A percentile compares a stretch with the other conserved stretches of the same genome.
phyloP scores from a whole-genome alignment of 805 yeast species.

The Candida tallmaniae region DNA sequence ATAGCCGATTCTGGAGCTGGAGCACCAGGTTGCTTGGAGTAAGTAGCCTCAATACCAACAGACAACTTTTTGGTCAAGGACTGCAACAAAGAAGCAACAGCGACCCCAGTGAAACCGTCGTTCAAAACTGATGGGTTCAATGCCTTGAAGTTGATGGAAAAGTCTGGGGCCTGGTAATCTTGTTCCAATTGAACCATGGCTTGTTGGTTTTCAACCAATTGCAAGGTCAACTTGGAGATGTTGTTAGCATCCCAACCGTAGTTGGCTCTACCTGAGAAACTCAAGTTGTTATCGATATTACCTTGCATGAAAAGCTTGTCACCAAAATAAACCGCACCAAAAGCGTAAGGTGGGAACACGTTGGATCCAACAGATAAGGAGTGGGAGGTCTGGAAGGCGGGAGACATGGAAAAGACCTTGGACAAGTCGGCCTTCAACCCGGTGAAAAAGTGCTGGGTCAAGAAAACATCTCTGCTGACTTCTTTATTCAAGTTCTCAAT shows the following conservation, averaged over 20 bases:
- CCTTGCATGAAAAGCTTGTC: constrained; percentile 88
- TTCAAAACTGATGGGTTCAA: constrained; percentile 80
- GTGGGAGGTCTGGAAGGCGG: constrained; percentile 96
- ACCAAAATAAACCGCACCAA: constrained; percentile 83
- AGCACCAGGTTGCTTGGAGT: constrained; percentile 64
- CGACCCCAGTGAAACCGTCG: constrained; percentile 78
- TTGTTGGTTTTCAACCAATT: constrained; percentile 84
- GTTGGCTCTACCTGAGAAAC: constrained; percentile 84
- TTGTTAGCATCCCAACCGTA: constrained; percentile 82
- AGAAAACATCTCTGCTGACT: constrained; percentile 88
- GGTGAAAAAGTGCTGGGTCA: constrained; percentile 84
- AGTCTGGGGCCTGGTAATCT: constrained; percentile 88
- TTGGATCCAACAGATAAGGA: constrained; percentile 86
- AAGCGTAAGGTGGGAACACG: constrained; percentile 83
- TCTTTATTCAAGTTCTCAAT: constrained; percentile 91
- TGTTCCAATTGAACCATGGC: constrained; percentile 95
- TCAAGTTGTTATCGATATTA: constrained; percentile 79
- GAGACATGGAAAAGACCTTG: constrained; percentile 85
- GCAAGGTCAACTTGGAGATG: constrained; percentile 80
- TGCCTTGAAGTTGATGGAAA: constrained; percentile 82
- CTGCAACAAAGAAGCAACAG: constrained; percentile 88
- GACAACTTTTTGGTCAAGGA: constrained; percentile 79
- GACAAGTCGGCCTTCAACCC: constrained; percentile 96
- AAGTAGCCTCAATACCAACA: constrained; percentile 88
- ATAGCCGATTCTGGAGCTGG: constrained; percentile 88